These are phyloP conservation scores for Sclerotinia sclerotiorum DNA, from an alignment of 2,329 filamentous ascomycete genomes.

Conservation along the genomic window DNA sequence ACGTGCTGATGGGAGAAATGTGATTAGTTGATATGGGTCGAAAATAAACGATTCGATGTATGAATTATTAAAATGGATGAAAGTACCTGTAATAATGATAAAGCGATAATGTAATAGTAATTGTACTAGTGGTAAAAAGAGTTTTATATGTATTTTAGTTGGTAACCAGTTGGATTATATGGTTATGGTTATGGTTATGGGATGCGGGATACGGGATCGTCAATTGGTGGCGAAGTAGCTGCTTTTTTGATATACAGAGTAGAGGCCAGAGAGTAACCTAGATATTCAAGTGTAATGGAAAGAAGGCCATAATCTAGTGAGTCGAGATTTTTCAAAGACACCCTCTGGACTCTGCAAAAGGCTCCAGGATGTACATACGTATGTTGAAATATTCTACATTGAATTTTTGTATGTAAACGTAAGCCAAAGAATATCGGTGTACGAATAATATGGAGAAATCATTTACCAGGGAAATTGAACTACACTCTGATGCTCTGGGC, in stretches of 20 bases:
- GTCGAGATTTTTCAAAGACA: neutral
- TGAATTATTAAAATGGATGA: neutral
- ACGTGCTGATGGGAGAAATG: conserved; percentile 9
- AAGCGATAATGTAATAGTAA: neutral
- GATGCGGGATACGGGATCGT: neutral
- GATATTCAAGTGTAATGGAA: neutral
- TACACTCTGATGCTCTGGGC: neutral
- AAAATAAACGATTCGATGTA: neutral
- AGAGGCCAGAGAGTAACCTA: neutral
- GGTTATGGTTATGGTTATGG: neutral
- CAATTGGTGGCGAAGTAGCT: neutral
- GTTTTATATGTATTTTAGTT: neutral
- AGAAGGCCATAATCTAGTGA: too few relatives aligned
- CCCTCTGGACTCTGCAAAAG: neutral
- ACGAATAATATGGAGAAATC: conserved; percentile 10
- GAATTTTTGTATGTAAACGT: neutral
- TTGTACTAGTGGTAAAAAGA: neutral
- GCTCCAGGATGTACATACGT: neutral
- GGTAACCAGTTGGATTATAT: neutral
- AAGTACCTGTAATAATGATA: neutral
- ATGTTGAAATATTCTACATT: neutral
- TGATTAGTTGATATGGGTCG: conserved; percentile 1
- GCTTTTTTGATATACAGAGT: neutral
- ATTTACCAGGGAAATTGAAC: neutral
- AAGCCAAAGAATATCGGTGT: conserved; percentile 8